Conservation (phyloP, 2,329 filamentous ascomycete genomes). For the Phyllosticta ampelicida region DNA sequence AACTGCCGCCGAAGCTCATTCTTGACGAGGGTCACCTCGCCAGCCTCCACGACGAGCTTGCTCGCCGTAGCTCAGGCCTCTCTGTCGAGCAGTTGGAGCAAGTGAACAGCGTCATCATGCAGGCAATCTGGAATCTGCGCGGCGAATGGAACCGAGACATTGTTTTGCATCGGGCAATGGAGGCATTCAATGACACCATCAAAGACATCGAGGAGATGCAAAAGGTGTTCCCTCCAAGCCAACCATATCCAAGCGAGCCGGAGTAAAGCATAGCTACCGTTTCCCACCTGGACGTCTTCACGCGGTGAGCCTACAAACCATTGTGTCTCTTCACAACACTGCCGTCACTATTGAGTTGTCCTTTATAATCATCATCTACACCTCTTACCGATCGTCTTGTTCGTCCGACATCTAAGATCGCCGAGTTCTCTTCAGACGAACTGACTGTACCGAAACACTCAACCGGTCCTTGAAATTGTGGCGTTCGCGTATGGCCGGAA, state of each 20-base stretch:
- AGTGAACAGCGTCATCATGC: slow-evolving; percentile 83
- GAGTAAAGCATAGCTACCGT: neutral
- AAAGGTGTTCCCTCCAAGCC: slow-evolving; percentile 30
- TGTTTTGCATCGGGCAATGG: slow-evolving; percentile 53
- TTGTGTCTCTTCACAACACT: neutral
- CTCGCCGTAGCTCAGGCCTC: slow-evolving; percentile 59
- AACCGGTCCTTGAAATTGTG: neutral
- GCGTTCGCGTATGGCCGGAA: neutral
- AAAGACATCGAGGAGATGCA: slow-evolving; percentile 53
- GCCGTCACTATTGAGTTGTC: neutral
- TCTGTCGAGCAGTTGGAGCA: slow-evolving; percentile 93
- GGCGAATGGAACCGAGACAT: slow-evolving; percentile 73
- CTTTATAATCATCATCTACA: neutral
- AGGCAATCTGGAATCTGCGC: slow-evolving; percentile 70
- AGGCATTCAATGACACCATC: slow-evolving; percentile 67
- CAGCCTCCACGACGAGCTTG: slow-evolving; percentile 52
- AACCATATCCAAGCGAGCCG: slow-evolving; percentile 17
- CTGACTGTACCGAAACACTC: neutral
- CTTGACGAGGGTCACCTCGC: slow-evolving; percentile 43
- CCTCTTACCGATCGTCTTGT: neutral
- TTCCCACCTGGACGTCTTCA: neutral
- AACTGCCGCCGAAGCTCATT: slow-evolving; percentile 23
- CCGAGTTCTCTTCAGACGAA: neutral
- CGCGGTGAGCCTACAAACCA: neutral
- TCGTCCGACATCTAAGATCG: too few species aligned